phyloP scores from a whole-genome alignment of 352 stramenopile species.

The Phytopythium montanum region DNA sequence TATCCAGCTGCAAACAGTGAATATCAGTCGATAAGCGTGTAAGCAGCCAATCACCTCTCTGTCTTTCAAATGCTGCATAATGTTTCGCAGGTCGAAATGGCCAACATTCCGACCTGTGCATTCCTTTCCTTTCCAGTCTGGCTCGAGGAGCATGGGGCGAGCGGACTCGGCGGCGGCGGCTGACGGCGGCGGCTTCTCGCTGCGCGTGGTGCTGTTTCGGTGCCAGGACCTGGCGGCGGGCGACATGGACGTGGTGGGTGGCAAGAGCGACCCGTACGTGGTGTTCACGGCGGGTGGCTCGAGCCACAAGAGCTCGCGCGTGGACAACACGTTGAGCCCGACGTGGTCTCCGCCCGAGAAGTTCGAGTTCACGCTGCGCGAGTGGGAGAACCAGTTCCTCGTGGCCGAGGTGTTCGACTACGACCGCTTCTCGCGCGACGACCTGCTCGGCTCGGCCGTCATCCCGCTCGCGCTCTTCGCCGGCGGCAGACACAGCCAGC shows the following conservation, averaged over 20 bases:
- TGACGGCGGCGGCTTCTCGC: constrained; percentile 14
- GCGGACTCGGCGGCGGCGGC: not conserved
- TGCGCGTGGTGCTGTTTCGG: constrained; percentile 61
- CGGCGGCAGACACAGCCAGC: constrained; percentile 47
- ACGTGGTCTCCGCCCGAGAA: constrained; percentile 67
- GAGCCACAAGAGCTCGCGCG: constrained; percentile 61
- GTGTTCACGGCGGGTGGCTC: constrained; percentile 44
- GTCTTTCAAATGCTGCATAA: too few relatives aligned
- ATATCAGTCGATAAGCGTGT: too few relatives aligned
- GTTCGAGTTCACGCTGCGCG: constrained; percentile 63
- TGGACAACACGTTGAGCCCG: constrained; percentile 63
- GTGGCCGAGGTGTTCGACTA: constrained; percentile 72
- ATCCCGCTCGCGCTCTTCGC: constrained; percentile 63
- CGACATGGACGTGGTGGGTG: constrained; percentile 44
- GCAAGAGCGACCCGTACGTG: constrained; percentile 79
- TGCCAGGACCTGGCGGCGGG: constrained; percentile 52
- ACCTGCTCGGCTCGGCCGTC: constrained; percentile 67
- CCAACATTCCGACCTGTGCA: too few relatives aligned
- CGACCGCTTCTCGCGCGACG: constrained; percentile 58
- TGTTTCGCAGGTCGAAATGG: too few relatives aligned
- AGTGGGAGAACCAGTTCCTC: constrained; percentile 65
- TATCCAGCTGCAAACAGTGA: too few relatives aligned
- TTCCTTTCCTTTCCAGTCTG: too few relatives aligned
- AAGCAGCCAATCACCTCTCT: too few relatives aligned
- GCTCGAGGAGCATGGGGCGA: not conserved